Percentiles rank a stretch among this genome's conserved stretches.
Conservation (phyloP, 1,284 basidiomycete genomes). For the Cryptococcus sp. region DNA sequence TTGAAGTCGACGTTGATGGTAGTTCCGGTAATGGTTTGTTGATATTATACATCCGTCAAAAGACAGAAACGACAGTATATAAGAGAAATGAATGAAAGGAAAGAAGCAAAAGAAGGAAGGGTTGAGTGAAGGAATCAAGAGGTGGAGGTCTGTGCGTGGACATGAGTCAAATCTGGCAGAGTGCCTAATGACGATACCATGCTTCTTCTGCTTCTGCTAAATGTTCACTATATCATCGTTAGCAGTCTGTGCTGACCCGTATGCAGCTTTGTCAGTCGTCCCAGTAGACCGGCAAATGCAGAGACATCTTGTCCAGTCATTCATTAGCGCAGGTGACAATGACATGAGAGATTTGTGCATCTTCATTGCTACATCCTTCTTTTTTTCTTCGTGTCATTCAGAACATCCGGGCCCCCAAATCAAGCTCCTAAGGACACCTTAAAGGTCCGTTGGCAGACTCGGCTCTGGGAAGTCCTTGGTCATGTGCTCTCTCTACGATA, state of each 20-base stretch:
- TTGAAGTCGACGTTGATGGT: neutral
- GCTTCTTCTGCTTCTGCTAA: neutral
- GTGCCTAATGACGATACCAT: neutral
- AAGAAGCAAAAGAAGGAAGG: neutral
- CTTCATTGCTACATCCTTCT: neutral
- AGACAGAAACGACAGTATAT: neutral
- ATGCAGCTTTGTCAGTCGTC: too few species aligned
- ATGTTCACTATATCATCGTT: neutral
- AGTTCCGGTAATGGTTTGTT: neutral
- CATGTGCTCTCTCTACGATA: conserved; percentile 30
- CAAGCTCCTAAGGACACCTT: neutral
- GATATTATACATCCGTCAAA: neutral
- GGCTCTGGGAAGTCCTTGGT: conserved; percentile 38
- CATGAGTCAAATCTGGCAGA: neutral
- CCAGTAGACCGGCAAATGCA: too few species aligned
- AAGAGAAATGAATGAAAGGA: neutral
- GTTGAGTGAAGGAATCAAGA: neutral
- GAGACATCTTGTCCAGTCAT: too few species aligned
- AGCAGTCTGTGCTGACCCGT: too few species aligned
- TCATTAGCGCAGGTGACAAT: too few species aligned
- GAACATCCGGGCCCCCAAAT: neutral
- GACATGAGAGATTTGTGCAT: neutral
- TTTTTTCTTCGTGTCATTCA: neutral
- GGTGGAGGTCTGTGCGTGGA: neutral
- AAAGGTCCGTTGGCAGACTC: conserved; percentile 28